Base-by-base conservation (phyloP, 2,329 filamentous ascomycete species). In the Plectosphaerella sp. region DNA sequence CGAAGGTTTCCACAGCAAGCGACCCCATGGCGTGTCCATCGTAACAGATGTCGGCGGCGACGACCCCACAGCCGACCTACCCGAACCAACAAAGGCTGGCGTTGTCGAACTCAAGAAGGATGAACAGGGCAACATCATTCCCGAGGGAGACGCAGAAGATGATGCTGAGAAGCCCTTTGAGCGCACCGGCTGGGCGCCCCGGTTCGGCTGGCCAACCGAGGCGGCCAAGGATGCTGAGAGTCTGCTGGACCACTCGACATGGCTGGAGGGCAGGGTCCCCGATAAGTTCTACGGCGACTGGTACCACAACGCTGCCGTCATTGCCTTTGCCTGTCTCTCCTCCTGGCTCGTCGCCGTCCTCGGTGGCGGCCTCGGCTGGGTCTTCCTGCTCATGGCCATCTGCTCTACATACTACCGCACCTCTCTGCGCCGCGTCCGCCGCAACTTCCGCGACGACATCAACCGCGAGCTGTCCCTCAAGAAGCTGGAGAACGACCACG, bases 321-420 rank as follows among this genome's bases (percentile, higher is more conserved):
- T 99, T 65, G 79, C 93, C 59, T 97, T 99, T 65, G 91, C 93
- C 49, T 97, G 91, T 66, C 76, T 99, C 49, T 77, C 83, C 28
- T 96, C 93, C 20, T 99, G 93, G 92, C 78, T 96, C 4, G 79
- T 97, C 37, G 93, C 92, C 28, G 78, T 93, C 18, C 76, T 99
- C 10, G 94, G 95, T 43, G 94, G 94, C 55, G 94, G 94, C 20
- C 78, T 99, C 14, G 92, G 83, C 54, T 99, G 93, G 93, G 79
- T 99, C 56, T 87, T 97, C 62, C 82, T 97, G 59, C 79, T 99
- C 67, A 96, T 97, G 89, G 89, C 91, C 22, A 75, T 84, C 58
- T 97, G 94, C 71, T 87, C 87, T 50, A 97, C 94, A 50, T 99
- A 97, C 76, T 99, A 99, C 71, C 84, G 94, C 56, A 99, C 94